Evolutionary conservation across 805 yeast genomes (phyloP).

Genomic region (Yarrowia sp.): DNA sequence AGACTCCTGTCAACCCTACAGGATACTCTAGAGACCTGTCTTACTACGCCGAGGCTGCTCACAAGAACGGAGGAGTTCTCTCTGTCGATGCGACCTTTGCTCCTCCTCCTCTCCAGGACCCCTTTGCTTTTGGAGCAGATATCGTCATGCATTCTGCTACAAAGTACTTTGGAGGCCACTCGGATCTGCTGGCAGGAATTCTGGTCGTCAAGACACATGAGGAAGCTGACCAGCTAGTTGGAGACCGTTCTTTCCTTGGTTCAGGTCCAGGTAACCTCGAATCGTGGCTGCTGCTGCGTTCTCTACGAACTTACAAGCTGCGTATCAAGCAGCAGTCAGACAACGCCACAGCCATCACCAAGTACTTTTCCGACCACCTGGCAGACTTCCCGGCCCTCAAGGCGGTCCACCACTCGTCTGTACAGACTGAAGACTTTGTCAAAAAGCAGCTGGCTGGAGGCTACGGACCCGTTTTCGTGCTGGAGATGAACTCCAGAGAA

Average conservation of each 20-base stretch:
- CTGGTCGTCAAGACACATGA: slow-evolving; percentile 58
- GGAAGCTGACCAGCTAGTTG: slow-evolving; percentile 46
- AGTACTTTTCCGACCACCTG: slow-evolving; percentile 52
- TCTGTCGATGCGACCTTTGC: slow-evolving; percentile 87
- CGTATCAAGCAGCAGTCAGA: slow-evolving; percentile 65
- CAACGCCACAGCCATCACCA: slow-evolving; percentile 60
- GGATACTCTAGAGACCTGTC: slow-evolving; percentile 64
- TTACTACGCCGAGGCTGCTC: slow-evolving; percentile 66
- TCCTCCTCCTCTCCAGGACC: slow-evolving; percentile 83
- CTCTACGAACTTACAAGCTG: slow-evolving; percentile 74
- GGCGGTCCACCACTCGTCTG: slow-evolving; percentile 64
- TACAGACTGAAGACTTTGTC: slow-evolving; percentile 69
- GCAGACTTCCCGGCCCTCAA: slow-evolving; percentile 48
- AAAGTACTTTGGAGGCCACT: slow-evolving; percentile 93
- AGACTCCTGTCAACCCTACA: slow-evolving; percentile 84
- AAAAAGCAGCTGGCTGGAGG: slow-evolving; percentile 57
- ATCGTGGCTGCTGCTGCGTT: slow-evolving; percentile 67
- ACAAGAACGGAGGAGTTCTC: slow-evolving; percentile 67
- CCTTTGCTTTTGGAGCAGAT: slow-evolving; percentile 81
- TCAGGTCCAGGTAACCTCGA: slow-evolving; percentile 78
- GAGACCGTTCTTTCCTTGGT: slow-evolving; percentile 70
- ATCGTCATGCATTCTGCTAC: slow-evolving; percentile 91
- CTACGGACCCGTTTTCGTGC: slow-evolving; percentile 72
- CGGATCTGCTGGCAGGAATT: slow-evolving; percentile 82
- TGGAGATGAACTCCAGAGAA: slow-evolving; percentile 49